Evolutionary conservation across 129 eudicot species (phyloP).

Genomic region (Saposhnikovia divaricata): DNA sequence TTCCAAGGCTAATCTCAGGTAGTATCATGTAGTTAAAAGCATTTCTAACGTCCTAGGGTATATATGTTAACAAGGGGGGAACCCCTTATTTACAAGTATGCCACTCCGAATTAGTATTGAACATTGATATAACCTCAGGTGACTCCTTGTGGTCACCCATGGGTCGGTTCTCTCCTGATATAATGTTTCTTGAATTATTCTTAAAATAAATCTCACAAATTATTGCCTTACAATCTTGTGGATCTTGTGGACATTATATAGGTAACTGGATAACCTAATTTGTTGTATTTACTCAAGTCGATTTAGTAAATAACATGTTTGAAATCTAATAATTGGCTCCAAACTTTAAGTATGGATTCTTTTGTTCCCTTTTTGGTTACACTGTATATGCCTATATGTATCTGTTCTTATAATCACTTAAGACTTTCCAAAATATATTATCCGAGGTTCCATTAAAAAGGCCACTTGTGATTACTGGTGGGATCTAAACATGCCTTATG

Average conservation of each 20-base stretch:
- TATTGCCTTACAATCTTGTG: background rate
- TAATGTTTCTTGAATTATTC: background rate
- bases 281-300: background rate
- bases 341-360: background rate
- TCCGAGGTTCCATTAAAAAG: too few relatives aligned
- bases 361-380: background rate
- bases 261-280: background rate
- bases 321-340: background rate
- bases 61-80: too few relatives aligned
- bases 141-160: too few relatives aligned
- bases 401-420: background rate
- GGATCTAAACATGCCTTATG: background rate
- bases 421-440: background rate
- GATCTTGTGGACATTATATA: background rate
- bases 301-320: background rate
- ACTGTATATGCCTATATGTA: background rate
- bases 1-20: too few relatives aligned
- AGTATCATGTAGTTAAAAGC: too few relatives aligned
- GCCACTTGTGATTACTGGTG: background rate
- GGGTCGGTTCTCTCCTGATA: too few relatives aligned
- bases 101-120: too few relatives aligned
- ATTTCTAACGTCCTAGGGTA: too few relatives aligned
- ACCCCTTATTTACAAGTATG: too few relatives aligned
- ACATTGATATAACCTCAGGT: too few relatives aligned
- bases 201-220: background rate